A percentile compares a stretch with the other conserved stretches of the same genome.
These are phyloP conservation scores for Pseudonitzschia multistriata DNA, from an alignment of 108 stramenopile genomes.

Conservation along the genomic window DNA sequence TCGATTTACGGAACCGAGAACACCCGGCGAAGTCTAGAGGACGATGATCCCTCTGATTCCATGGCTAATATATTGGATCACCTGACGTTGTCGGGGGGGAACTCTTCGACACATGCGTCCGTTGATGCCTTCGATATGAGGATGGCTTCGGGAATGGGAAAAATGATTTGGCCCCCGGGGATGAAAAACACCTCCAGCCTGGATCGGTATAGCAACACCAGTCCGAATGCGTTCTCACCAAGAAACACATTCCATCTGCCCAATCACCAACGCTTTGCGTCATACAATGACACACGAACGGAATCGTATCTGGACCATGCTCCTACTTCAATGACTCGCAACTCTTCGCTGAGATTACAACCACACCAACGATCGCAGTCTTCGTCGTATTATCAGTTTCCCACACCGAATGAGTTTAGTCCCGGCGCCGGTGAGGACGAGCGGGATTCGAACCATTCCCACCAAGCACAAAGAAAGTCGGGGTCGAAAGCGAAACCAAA, in stretches of 20 bases:
- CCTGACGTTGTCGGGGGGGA: constrained; percentile 14
- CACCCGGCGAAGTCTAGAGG: constrained; percentile 21
- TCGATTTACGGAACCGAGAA: constrained; percentile 24
- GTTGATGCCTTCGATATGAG: neutral
- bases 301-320: too few species aligned
- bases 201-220: too few species aligned
- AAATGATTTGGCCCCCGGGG: neutral
- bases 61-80: constrained; percentile 14
- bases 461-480: neutral
- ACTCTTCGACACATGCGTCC: neutral
- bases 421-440: neutral
- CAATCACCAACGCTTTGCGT: too few species aligned
- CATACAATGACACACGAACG: too few species aligned
- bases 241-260: too few species aligned
- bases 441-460: neutral
- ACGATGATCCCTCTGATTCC: constrained; percentile 21
- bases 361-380: neutral
- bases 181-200: too few species aligned
- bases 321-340: too few species aligned
- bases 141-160: neutral
- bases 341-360: neutral
- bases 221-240: too few species aligned
- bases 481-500: neutral
- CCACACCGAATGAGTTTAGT: neutral
- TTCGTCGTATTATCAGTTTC: neutral